A percentile compares a stretch with the other conserved stretches of the same genome.
phyloP scores from a whole-genome alignment of 2,329 filamentous ascomycete species.

The Chaetomium globosum region DNA sequence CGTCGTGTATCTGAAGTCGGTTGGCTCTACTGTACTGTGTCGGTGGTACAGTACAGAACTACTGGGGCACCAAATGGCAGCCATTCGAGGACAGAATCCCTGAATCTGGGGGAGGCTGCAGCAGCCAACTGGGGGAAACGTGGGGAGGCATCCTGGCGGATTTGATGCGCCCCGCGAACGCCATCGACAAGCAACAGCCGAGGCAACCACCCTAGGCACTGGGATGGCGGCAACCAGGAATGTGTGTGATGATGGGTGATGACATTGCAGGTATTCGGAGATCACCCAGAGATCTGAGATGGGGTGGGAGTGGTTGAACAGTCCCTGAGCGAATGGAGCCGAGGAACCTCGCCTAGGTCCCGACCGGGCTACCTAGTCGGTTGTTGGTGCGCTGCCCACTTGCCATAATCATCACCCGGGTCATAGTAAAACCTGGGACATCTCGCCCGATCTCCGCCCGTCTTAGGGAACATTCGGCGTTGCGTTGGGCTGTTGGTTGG shows the following conservation, averaged over 20 bases:
- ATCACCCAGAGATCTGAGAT: conserved; percentile 3
- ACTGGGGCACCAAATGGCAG: conserved; percentile 5
- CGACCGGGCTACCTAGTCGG: neutral
- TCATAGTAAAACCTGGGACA: neutral
- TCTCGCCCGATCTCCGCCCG: conserved; percentile 1
- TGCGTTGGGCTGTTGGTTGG: neutral
- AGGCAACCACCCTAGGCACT: neutral
- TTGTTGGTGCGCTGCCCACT: neutral
- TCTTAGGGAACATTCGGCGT: neutral
- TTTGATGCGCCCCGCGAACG: conserved; percentile 11
- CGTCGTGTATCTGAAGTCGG: conserved; percentile 10
- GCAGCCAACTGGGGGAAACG: conserved; percentile 7
- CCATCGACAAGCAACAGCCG: neutral
- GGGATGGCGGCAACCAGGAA: neutral
- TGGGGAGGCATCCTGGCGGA: conserved; percentile 16
- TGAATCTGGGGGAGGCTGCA: conserved; percentile 19
- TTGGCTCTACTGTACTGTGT: conserved; percentile 7
- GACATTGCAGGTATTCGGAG: neutral
- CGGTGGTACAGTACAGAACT: neutral
- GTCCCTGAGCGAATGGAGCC: neutral
- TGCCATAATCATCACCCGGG: neutral
- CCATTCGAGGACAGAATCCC: conserved; percentile 13
- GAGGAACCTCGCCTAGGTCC: no score
- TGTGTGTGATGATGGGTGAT: neutral
- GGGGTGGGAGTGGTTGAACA: neutral